A percentile compares a stretch with the other conserved stretches of the same genome.
phyloP scores from a whole-genome alignment of 495 filamentous ascomycete species.

The Annulohypoxylon nitens region DNA sequence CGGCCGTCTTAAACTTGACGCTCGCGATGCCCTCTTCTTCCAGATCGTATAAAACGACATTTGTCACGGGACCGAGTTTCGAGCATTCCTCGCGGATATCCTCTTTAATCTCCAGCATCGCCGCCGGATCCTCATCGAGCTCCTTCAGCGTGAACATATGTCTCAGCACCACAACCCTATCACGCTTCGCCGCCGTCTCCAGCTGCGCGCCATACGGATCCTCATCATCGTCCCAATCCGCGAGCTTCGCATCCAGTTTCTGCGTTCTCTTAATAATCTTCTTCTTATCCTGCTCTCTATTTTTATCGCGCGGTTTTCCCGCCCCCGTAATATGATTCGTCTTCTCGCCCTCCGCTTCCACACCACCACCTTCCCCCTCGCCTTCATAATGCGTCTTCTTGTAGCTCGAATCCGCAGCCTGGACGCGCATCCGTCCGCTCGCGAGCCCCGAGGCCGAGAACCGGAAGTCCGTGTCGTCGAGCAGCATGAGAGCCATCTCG shows the following conservation, averaged over 20 bases:
- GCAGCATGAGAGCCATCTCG: slow-evolving; percentile 86
- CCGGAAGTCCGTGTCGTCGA: slow-evolving; percentile 90
- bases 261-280: slow-evolving; percentile 92
- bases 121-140: slow-evolving; percentile 85
- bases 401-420: slow-evolving; percentile 87
- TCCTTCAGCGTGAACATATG: slow-evolving; percentile 95
- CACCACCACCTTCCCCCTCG: slow-evolving; percentile 41
- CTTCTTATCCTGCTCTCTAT: slow-evolving; percentile 75
- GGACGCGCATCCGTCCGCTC: slow-evolving; percentile 79
- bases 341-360: slow-evolving; percentile 20
- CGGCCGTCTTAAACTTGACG: slow-evolving; percentile 78
- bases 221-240: slow-evolving; percentile 94
- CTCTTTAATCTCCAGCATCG: slow-evolving; percentile 90
- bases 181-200: slow-evolving; percentile 72
- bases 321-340: slow-evolving; percentile 46
- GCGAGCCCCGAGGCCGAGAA: slow-evolving; percentile 65
- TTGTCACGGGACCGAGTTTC: slow-evolving; percentile 89
- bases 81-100: slow-evolving; percentile 91
- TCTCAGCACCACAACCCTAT: slow-evolving; percentile 87
- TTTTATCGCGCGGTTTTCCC: slow-evolving; percentile 59
- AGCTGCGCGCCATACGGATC: slow-evolving; percentile 61
- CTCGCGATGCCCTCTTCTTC: slow-evolving; percentile 90
- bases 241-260: slow-evolving; percentile 87
- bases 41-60: slow-evolving; percentile 88
- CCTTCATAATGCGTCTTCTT: slow-evolving; percentile 72